These are phyloP conservation scores for Coccomyxa sp. DNA, from an alignment of 139 green algal genomes.

Conservation along the genomic window DNA sequence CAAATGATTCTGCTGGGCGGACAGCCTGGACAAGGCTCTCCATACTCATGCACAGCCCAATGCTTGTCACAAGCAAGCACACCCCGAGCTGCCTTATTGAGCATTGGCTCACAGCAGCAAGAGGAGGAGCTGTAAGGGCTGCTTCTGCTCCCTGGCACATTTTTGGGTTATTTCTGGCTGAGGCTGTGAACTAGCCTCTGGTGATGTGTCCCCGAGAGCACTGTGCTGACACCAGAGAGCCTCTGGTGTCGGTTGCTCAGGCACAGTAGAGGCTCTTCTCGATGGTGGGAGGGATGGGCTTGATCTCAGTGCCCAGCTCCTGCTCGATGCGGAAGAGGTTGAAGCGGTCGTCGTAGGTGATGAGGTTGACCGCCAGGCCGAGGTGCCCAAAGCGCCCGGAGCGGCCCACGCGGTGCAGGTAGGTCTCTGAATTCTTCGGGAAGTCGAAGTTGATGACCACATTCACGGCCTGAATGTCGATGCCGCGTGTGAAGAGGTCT, in stretches of 20 bases:
- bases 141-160: too few species aligned
- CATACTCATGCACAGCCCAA: too few species aligned
- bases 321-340: conserved; percentile 99
- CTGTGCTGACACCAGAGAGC: background rate
- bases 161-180: background rate
- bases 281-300: conserved; percentile 95
- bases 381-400: conserved; percentile 98
- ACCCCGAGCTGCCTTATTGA: too few species aligned
- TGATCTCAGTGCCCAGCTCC: conserved; percentile 99
- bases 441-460: conserved; percentile 99
- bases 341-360: conserved; percentile 98
- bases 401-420: conserved; percentile 95
- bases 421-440: conserved; percentile 98
- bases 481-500: conserved; percentile 96
- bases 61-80: too few species aligned
- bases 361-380: conserved; percentile 96
- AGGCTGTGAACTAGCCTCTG: background rate
- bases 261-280: conserved; percentile 96
- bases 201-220: background rate
- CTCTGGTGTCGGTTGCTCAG: conserved; percentile 13
- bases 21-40: too few species aligned
- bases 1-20: too few species aligned
- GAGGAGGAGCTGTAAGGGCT: too few species aligned
- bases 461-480: conserved; percentile 99
- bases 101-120: too few species aligned